Evolutionary conservation across 2,329 filamentous ascomycete genomes (phyloP), one percentile per base, ranked within the genome.

Genomic region (Colletotrichum somersetense): DNA sequence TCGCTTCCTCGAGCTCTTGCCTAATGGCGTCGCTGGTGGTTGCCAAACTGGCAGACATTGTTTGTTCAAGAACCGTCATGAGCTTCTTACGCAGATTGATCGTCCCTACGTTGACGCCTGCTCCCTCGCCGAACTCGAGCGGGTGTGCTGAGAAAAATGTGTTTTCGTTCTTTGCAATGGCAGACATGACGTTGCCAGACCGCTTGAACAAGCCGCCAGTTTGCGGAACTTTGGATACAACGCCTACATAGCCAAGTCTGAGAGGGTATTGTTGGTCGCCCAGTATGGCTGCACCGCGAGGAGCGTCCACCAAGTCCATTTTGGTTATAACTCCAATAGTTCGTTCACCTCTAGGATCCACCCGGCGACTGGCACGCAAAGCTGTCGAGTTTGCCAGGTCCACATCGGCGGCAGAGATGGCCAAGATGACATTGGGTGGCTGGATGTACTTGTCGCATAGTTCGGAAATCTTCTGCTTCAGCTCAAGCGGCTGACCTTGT

Each of bases 291-390:
- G 90, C 88, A 40, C 95, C 96, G 70, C 96, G 91, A 10, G 86
- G 85, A 3, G 96, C 88, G 76, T 98, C 96, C 10, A 99, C 95
- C 30, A 99, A 87, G 78, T 99, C 96, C 96, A 99, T 98, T 84
- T 99, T 99, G 3, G 96, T 99, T 53, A 99, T 92, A n/a, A 99
- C 96, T 56, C 96, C 96, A 78, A 99, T 99, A 0, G 96, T 99
- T 74, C 96, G 89, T 83, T 99, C 96, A 66, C 96, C 96, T 73
- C 96, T 89, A 1, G 96, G 96, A 78, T 99, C 96, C 38, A 98
- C 95, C 76, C 96, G 89, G 74, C 96, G 89, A 76, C 95, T 97
- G 23, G 96, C 95, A 76, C 95, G 89, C 33, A 99, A 83, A 7
- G 96, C 95, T 8, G 96, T 96, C 1, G 96, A 99, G 81, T 99